These are phyloP conservation scores for Lenwebbia sp. DNA, from an alignment of 345 rosid genomes.

Conservation along the genomic window DNA sequence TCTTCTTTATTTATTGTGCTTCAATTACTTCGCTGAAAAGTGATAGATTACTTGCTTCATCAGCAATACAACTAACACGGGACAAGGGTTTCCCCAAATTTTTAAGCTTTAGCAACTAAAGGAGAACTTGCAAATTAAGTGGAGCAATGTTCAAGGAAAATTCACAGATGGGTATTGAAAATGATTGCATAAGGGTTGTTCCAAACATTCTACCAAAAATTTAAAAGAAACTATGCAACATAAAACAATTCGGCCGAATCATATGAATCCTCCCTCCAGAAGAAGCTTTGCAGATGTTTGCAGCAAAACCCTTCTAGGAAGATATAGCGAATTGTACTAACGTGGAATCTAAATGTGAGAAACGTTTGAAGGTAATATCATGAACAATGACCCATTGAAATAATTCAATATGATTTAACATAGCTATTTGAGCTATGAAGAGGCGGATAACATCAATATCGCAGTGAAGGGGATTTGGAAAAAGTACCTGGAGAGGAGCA, in stretches of 20 bases:
- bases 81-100: not conserved
- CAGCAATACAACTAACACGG: not conserved
- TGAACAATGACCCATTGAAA: not conserved
- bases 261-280: not conserved
- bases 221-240: not conserved
- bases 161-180: not conserved
- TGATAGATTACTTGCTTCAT: not conserved
- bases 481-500: conserved; percentile 56
- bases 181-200: not conserved
- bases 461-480: not conserved
- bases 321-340: not conserved
- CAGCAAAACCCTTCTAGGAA: not conserved
- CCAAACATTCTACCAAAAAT: not conserved
- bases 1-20: not conserved
- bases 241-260: not conserved
- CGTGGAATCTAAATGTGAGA: not conserved
- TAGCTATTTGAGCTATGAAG: not conserved
- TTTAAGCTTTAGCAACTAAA: not conserved
- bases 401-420: not conserved
- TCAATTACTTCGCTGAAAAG: not conserved
- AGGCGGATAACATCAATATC: not conserved
- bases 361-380: not conserved
- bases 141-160: not conserved
- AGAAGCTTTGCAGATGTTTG: not conserved
- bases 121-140: not conserved